Conservation (phyloP, 306 rosid genomes). For the Prunus mume region DNA sequence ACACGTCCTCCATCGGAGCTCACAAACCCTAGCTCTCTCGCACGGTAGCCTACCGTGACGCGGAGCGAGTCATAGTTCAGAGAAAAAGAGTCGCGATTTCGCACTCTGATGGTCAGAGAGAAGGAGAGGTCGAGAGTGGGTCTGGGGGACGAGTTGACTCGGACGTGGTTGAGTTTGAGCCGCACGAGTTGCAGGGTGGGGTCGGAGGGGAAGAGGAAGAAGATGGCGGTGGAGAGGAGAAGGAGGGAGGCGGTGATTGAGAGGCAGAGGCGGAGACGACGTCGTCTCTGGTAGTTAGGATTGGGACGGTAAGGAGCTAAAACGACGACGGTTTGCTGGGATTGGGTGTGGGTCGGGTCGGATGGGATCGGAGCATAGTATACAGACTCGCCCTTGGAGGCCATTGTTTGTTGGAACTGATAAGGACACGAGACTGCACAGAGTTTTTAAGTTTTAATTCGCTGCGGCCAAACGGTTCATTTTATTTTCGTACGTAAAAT, state of each 20-base stretch:
- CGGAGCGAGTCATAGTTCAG: conserved; percentile 48
- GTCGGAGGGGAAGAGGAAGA: conserved; percentile 66
- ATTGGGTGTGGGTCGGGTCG: background rate
- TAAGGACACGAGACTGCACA: background rate
- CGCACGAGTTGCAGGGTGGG: conserved; percentile 54
- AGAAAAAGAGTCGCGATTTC: conserved; percentile 67
- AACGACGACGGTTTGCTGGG: conserved; percentile 59
- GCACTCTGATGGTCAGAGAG: conserved; percentile 51
- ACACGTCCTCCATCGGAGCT: conserved; percentile 51
- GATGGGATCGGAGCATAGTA: conserved; percentile 55
- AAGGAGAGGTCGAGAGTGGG: conserved; percentile 67
- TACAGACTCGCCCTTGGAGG: conserved; percentile 37
- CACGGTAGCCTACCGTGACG: conserved; percentile 73
- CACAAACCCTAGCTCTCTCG: conserved; percentile 57
- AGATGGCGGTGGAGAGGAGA: conserved; percentile 41
- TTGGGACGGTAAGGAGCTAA: conserved; percentile 39
- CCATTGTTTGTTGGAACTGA: conserved; percentile 28
- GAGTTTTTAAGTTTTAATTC: background rate
- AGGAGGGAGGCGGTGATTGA: conserved; percentile 21
- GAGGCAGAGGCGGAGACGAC: conserved; percentile 23
- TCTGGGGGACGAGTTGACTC: conserved; percentile 38
- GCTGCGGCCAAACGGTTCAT: background rate
- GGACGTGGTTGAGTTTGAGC: conserved; percentile 50
- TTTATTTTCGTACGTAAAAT: background rate
- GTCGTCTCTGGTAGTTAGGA: background rate